Evolutionary conservation across 208 protist species (phyloP), one percentile per base, ranked within the genome.

Genomic region (Trypanosoma brucei): DNA sequence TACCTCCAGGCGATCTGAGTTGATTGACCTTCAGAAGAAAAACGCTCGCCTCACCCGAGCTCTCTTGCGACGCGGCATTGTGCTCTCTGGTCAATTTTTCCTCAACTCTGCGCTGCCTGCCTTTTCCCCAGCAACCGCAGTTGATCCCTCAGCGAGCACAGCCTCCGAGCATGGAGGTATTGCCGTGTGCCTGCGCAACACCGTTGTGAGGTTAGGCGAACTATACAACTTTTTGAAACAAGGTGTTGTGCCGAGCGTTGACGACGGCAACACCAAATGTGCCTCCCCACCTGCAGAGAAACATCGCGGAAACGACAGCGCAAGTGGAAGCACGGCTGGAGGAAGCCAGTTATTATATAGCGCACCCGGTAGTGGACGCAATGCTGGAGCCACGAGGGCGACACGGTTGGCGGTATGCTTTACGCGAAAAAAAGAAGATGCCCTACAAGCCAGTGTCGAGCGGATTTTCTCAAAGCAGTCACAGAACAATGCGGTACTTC

Each of bases 371-470:
- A 72, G 67, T 52, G 56, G 65, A 51, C 53, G 59, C 30, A 70
- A 55, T 50, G 62, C 69, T 55, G 68, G 61, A 11, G 50, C 22
- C 5, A 52, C 55, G 40, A 31, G 54, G 34, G n/a, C 40, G 30
- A 34, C 56, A 45, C 53, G 55, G 45, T n/a, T 68, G 30, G 36
- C 61, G 35, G 72, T 79, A 13, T 65, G 33, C 37, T 85, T 88
- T 67, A 81, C 72, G 14, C 83, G 86, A 36, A 59, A 81, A 36
- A 81, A 79, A 40, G 73, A 74, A 59, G 72, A 72, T 9, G 52
- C 72, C 30, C 62, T 93, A 61, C 86, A 93, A 67, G 72, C 57
- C 49, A 87, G 72, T 62, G 83, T 93, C 22, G 78, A 85, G 35
- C 78, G 70, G 61, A 90, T 93, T 38, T 87, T 93, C 72, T 70